Percentiles rank a stretch among this genome's conserved stretches.
Evolutionary conservation across 1,139 yeast genomes (phyloP).

Genomic region (Candida smagusa): DNA sequence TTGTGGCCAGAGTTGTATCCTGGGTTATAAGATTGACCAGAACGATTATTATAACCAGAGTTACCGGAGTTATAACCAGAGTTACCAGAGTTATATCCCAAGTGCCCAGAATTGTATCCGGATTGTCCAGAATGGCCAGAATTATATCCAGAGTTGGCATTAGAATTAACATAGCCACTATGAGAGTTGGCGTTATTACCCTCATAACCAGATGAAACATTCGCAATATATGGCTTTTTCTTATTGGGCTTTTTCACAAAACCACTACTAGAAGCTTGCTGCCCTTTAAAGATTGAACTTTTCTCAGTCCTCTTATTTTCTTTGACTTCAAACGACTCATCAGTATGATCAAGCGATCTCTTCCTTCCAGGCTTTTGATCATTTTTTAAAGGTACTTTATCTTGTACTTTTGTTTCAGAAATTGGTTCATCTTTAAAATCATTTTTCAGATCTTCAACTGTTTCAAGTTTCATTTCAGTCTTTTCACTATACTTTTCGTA

Average conservation of each 20-base stretch:
- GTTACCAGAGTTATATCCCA: too few species aligned
- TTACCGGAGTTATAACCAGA: too few species aligned
- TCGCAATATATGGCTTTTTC: slow-evolving; percentile 6
- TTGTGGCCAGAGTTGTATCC: too few species aligned
- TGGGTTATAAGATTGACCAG: too few species aligned
- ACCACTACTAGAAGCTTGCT: neutral
- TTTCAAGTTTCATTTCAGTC: neutral
- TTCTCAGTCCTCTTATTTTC: neutral
- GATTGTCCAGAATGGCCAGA: too few species aligned
- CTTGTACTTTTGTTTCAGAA: neutral
- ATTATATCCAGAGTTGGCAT: too few species aligned
- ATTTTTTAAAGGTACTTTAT: neutral
- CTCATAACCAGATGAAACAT: neutral
- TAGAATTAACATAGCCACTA: too few species aligned
- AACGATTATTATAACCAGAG: too few species aligned
- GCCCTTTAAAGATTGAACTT: neutral
- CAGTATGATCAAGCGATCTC: neutral
- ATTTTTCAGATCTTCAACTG: neutral
- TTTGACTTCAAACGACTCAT: neutral
- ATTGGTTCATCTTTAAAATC: neutral
- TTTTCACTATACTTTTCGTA: neutral
- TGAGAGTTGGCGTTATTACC: too few species aligned
- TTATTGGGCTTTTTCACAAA: slow-evolving; percentile 1
- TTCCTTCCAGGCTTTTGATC: neutral
- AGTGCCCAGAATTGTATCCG: too few species aligned